Base-by-base conservation (phyloP, 2,329 filamentous ascomycete genomes). In the Bisporella sp. region DNA sequence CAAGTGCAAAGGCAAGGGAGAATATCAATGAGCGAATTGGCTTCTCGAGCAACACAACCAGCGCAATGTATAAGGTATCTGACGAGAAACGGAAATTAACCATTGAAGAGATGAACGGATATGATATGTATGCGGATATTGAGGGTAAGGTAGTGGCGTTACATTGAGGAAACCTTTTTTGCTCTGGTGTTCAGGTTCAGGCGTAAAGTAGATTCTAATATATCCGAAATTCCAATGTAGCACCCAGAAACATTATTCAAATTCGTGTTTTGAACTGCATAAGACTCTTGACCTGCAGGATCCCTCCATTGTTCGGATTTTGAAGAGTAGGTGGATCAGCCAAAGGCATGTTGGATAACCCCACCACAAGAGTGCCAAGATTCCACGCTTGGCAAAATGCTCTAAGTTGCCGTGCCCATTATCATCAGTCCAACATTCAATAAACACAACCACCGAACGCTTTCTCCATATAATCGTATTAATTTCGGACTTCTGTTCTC, bases 31-130 rank as follows among this genome's bases (percentile, higher is more conserved):
- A 82, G 65, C 68, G 80, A 43, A 84, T 83, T 49, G 79, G 78
- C 81, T 85, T 85, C 66, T 83, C 79, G 0, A 73, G 71, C 32
- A 84, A 85, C 61, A 83, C 73, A 31, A 58, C 74, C 41, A 74
- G 67, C 8, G 62, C 72, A 0, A 75, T 72, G 0, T 85, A 85
- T 66, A 79, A 78, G 58, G 82, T 85, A 0, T 74, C 79, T 53
- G 75, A 84, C 43, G 73, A 80, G 56, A 75, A 70, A 54, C 72
- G 77, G 40, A 81, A 82, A 52, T 60, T 86, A 30, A 85, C 82
- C 0, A 84, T 85, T 45, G 80, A 84, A 55, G 82, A 85, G 62
- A 84, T 86, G 80, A 85, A 85, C 50, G 70, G 71, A 71, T 79
- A 68, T 44, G 52, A 39, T 41, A 45, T 45, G 13, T 35, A 41